phyloP scores from a whole-genome alignment of 2,329 filamentous ascomycete species.

The Phaeosphaeria sp. region DNA sequence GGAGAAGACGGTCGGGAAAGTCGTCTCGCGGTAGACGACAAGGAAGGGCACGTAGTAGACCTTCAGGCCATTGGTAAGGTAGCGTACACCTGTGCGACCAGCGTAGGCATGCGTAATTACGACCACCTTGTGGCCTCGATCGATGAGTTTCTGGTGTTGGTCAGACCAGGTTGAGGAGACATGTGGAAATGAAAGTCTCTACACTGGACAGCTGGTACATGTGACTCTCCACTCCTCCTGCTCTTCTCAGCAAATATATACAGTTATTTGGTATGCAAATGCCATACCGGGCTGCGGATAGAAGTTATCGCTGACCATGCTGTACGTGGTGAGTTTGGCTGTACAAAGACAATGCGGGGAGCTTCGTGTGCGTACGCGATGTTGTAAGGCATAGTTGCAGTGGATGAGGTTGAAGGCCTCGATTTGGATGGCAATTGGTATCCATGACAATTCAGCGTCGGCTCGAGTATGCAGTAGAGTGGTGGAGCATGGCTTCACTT shows the following conservation, averaged over 20 bases:
- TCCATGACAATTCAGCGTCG: conserved; percentile 30
- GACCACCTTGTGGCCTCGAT: conserved; percentile 96
- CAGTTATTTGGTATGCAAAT: background rate
- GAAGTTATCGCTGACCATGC: conserved; percentile 99
- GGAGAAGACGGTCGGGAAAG: conserved; percentile 96
- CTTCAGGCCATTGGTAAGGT: conserved; percentile 96
- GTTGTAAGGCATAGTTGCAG: conserved; percentile 67
- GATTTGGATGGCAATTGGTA: conserved; percentile 9
- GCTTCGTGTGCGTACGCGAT: conserved; percentile 63
- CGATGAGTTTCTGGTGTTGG: conserved; percentile 77
- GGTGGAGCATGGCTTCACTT: conserved; percentile 2
- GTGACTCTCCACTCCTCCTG: conserved; percentile 91
- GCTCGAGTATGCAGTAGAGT: background rate
- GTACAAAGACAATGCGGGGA: background rate
- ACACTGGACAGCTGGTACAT: conserved; percentile 94
- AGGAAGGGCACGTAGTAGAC: conserved; percentile 98
- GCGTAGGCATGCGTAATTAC: conserved; percentile 96
- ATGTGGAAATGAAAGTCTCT: conserved; percentile 24
- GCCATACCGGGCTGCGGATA: conserved; percentile 82
- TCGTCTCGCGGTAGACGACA: conserved; percentile 91
- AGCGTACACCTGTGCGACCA: conserved; percentile 88
- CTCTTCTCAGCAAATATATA: conserved; percentile 23
- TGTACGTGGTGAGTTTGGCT: conserved; percentile 36
- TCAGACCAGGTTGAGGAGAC: conserved; percentile 16
- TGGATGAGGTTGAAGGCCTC: conserved; percentile 28